Evolutionary conservation across 345 rosid genomes (phyloP), one percentile per base, ranked within the genome.

Genomic region (Cardamine occulta): DNA sequence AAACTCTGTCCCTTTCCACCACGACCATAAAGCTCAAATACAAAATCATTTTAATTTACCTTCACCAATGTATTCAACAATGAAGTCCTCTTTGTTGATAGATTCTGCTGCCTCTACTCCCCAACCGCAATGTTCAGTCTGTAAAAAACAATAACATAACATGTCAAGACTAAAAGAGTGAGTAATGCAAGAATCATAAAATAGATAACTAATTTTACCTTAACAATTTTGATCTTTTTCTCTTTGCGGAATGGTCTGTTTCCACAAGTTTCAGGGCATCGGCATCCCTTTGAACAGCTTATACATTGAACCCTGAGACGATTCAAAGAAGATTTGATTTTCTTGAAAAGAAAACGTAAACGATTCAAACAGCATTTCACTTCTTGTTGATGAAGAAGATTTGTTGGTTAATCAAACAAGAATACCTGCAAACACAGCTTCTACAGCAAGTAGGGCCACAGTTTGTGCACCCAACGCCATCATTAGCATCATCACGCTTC

Each of bases 91-190:
- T 81, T 85, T 88, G 37, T 77, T 79, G 63, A 94, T 84, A 61
- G 92, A 69, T 78, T 90, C 97, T 63, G 80, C 91, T 67, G 98
- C 97, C 77, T 85, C 96, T 76, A 89, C 98, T 51, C 97, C 98
- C 98, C 98, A 94, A 62, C 98, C 98, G 68, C 98, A 94, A 47
- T 75, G 83, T 65, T 86, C 88, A 58, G 98, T 93, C 98, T 93
- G 85, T 66, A 79, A 71, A 56, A 56, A 78, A 42, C 17, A 80
- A 75, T 52, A 58, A 45, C 65, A 61, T 45, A 65, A 60, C 29
- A 67, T 55, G 42, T 53, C 66, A 55, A 63, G 53, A 68, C 3
- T 9, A 12, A 3, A 55, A 62, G 26, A 62, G 34, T 8, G 70
- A 26, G 15, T 15, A 21, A 47, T 56, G 71, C 24, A 69, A 7